These are phyloP conservation scores for Orbilia javanica DNA, from an alignment of 2,329 filamentous ascomycete species.

Conservation along the genomic window DNA sequence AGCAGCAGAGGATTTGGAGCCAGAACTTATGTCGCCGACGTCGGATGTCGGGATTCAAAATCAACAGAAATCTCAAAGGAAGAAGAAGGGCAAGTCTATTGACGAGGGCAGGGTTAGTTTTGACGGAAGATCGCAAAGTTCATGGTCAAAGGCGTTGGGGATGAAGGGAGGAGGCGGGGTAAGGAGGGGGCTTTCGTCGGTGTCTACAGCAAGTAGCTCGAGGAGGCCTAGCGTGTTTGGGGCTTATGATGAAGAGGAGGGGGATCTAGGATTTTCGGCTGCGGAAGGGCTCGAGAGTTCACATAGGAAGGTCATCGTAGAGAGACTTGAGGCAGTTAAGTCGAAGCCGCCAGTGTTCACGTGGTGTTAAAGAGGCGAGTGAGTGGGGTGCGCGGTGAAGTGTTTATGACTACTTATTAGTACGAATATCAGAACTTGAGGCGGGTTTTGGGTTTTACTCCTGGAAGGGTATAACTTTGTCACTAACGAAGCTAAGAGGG, in stretches of 20 bases:
- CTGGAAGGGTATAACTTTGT: background rate
- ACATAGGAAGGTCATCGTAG: slow-evolving; percentile 93
- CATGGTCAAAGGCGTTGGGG: slow-evolving; percentile 58
- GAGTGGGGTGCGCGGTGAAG: slow-evolving; percentile 8
- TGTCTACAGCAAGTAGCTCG: slow-evolving; percentile 35
- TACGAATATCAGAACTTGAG: background rate
- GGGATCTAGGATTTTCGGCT: slow-evolving; percentile 92
- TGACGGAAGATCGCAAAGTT: slow-evolving; percentile 57
- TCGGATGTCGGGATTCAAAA: slow-evolving; percentile 33
- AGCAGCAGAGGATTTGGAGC: slow-evolving; percentile 24
- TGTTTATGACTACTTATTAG: slow-evolving; percentile 30
- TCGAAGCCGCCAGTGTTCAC: slow-evolving; percentile 95
- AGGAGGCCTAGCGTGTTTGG: slow-evolving; percentile 43
- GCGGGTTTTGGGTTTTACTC: slow-evolving; percentile 19
- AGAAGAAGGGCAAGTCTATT: slow-evolving; percentile 40
- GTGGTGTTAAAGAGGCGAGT: slow-evolving; percentile 77
- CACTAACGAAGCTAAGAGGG: background rate
- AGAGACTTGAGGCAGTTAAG: slow-evolving; percentile 95
- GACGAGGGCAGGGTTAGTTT: slow-evolving; percentile 52
- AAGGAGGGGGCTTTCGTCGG: slow-evolving; percentile 48
- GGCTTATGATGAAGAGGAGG: slow-evolving; percentile 82
- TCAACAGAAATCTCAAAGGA: slow-evolving; percentile 13
- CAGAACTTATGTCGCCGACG: slow-evolving; percentile 34
- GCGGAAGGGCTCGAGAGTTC: slow-evolving; percentile 94
- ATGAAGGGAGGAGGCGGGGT: slow-evolving; percentile 54